Base-by-base conservation (phyloP, 768 basidiomycete genomes). In the Multifurca ochricompacta region DNA sequence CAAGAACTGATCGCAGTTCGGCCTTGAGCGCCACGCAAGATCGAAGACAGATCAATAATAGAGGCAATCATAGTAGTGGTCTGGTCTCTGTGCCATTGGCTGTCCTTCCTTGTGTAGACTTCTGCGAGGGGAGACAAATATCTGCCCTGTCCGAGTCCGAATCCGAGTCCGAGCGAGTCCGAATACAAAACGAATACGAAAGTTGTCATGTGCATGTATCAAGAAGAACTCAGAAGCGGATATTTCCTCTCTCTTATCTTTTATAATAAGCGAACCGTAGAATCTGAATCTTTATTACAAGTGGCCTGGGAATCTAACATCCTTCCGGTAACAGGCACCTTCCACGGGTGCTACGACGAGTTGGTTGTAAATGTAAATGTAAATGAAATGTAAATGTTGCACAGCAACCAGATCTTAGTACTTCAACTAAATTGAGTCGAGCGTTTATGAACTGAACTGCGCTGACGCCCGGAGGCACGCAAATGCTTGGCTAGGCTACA, bases 181-280 rank as follows among this genome's bases (percentile, higher is more conserved):
- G n/a, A n/a, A n/a, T n/a, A n/a, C n/a, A n/a, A n/a, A n/a, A n/a
- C n/a, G n/a, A n/a, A n/a, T n/a, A n/a, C n/a, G n/a, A n/a, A n/a
- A n/a, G n/a, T 21, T 35, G 56, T 57, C 56, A 57, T 57, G 56
- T 57, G 56, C 44, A 25, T 30, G 30, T 3, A 35, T 21, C 19
- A n/a, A n/a, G n/a, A n/a, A n/a, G 19, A 25, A 40, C 44, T 41
- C 50, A 45, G 56, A 57, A 52, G 45, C 44, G 55, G 50, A 56
- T 28, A 56, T 41, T 35, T 51, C 50, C 31, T 42, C 50, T 48
- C 52, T n/a, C n/a, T n/a, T n/a, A n/a, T n/a, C n/a, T n/a, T n/a
- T n/a, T n/a, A n/a, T n/a, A n/a, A n/a, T n/a, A n/a, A n/a, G n/a
- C n/a, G n/a, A n/a, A n/a, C n/a, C n/a, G n/a, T n/a, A n/a, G n/a